phyloP scores from a whole-genome alignment of 768 basidiomycete species.

The Imleria badia region DNA sequence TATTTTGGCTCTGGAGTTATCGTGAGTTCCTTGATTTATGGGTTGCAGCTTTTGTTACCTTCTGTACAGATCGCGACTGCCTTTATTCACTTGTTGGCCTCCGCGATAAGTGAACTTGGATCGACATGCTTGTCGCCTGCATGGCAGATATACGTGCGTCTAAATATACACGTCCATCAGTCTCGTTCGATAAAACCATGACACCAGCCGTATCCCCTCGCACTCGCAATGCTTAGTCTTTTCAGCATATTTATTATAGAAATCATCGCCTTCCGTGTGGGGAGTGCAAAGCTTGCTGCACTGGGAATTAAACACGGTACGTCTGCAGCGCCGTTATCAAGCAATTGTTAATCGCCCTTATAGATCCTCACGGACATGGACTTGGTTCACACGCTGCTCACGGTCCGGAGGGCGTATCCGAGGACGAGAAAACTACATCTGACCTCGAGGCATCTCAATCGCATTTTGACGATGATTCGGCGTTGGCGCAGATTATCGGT shows the following conservation, averaged over 20 bases:
- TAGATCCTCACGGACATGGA: constrained; percentile 70
- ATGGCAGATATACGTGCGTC: constrained; percentile 75
- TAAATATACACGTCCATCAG: not conserved
- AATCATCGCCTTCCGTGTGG: constrained; percentile 84
- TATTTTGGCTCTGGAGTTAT: constrained; percentile 92
- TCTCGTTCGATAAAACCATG: not conserved
- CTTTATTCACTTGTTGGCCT: constrained; percentile 79
- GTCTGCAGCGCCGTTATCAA: constrained; percentile 8
- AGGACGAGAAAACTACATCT: constrained; percentile 10
- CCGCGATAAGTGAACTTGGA: constrained; percentile 69
- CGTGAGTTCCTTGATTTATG: constrained; percentile 41
- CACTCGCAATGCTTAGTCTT: constrained; percentile 76
- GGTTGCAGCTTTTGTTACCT: not conserved
- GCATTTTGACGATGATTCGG: constrained; percentile 40
- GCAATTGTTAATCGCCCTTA: not conserved
- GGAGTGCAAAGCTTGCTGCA: constrained; percentile 65
- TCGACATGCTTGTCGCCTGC: constrained; percentile 65
- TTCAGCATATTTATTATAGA: constrained; percentile 85
- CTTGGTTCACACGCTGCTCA: constrained; percentile 62
- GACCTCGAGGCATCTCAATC: constrained; percentile 30
- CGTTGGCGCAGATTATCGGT: constrained; percentile 74
- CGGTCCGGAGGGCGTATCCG: constrained; percentile 53
- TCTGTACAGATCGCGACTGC: constrained; percentile 75
- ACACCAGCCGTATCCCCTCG: constrained; percentile 75
- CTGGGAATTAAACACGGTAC: constrained; percentile 65